Conservation (phyloP, 1,284 basidiomycete genomes). For the Malassezia arunalokei region DNA sequence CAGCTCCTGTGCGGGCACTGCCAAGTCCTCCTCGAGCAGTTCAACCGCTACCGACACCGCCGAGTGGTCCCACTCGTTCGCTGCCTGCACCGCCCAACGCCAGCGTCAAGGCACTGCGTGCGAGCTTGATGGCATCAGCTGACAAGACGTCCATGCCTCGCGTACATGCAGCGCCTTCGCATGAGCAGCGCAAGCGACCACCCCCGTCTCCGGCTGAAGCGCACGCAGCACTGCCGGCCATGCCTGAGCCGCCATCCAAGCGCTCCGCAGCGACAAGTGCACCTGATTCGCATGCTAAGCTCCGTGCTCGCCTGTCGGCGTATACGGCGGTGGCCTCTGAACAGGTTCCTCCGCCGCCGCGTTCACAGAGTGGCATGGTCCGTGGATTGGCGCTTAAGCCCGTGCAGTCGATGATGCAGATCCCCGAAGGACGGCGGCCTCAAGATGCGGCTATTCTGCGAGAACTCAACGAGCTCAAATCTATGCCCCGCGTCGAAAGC, state of each 20-base stretch:
- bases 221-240: neutral
- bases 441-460: conserved; percentile 11
- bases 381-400: conserved; percentile 2
- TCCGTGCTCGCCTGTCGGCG: conserved; percentile 6
- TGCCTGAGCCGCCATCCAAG: conserved; percentile 5
- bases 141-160: neutral
- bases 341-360: neutral
- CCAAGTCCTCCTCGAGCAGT: neutral
- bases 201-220: neutral
- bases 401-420: conserved; percentile 3
- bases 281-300: neutral
- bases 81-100: conserved; percentile 5
- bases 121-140: neutral
- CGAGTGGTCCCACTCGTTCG: neutral
- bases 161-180: neutral
- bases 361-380: neutral
- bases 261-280: neutral
- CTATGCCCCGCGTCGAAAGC: conserved; percentile 16
- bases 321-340: neutral
- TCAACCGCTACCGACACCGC: conserved; percentile 9
- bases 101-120: conserved; percentile 8
- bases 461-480: conserved; percentile 14
- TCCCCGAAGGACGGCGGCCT: neutral
- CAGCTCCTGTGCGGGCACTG: neutral
- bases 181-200: neutral